Evolutionary conservation across 2,329 filamentous ascomycete species (phyloP).

Genomic region (Fusarium sp.): DNA sequence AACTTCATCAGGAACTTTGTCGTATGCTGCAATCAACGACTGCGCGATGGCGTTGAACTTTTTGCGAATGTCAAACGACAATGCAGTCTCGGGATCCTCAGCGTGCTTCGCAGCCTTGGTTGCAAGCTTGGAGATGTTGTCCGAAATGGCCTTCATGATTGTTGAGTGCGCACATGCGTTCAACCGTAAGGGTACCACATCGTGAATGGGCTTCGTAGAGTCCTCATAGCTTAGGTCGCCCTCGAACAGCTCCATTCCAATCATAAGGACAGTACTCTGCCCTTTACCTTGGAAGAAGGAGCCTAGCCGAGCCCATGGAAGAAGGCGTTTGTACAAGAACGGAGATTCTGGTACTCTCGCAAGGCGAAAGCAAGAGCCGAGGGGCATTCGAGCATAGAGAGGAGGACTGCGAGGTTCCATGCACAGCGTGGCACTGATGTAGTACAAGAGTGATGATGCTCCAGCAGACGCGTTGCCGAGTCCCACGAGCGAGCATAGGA

Average conservation of each 20-base stretch:
- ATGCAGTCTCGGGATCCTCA: neutral
- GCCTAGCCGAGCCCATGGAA: neutral
- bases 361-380: neutral
- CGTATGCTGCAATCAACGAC: neutral
- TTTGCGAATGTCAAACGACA: neutral
- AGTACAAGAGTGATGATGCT: neutral
- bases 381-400: neutral
- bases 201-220: neutral
- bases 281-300: neutral
- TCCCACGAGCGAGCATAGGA: neutral
- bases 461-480: neutral
- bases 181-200: neutral
- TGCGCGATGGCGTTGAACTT: neutral
- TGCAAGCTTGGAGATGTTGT: constrained; percentile 2
- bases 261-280: neutral
- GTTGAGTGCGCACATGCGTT: neutral
- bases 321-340: neutral
- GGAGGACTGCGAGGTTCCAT: neutral
- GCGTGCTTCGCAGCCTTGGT: neutral
- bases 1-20: neutral
- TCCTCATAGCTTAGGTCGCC: neutral
- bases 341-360: neutral
- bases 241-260: neutral
- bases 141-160: neutral
- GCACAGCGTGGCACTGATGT: neutral